Base-by-base conservation (phyloP, 108 stramenopile species). In the Aurantiochytrium sp. region DNA sequence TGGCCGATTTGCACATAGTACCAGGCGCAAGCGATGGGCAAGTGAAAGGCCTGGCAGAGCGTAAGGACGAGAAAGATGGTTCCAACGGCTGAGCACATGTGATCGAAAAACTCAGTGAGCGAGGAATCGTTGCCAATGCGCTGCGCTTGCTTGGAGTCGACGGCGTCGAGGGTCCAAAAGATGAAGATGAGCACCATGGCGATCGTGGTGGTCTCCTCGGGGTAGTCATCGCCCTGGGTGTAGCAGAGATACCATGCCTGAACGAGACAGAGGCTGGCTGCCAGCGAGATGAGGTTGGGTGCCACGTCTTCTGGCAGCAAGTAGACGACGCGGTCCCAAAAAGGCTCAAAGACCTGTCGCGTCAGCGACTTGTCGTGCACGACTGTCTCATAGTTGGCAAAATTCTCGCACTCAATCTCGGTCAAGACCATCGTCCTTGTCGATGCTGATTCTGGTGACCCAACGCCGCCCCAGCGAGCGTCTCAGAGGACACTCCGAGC, bases 21-120 rank as follows among this genome's bases (percentile, higher is more conserved):
- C 96, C 96, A 97, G 88, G 95, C 95, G 8, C 94, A 95, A 35
- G 92, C 92, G 69, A 92, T 92, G 47, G 90, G 88, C 42, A 94
- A 95, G 10, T 95, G 95, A 91, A 96, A 90, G 89, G 94, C 95
- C 87, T 97, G 96, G 43, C 93, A 93, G 19, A 95, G 95, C 88
- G 96, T 90, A 8, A 97, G 90, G 35, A 91, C 88, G 60, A 97
- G 92, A 91, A 95, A 97, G 3, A 97, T 96, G 4, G 96, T 96
- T 49, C 95, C 91, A 53, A 92, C 92, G 90, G 94, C 96, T 90
- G 96, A 96, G 90, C 95, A 95, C 58, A 92, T 92, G 87, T 97
- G 96, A 88, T 97, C 96, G 93, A 97, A 97, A 21, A 96, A 92
- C 87, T 96, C 96, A 28, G 95, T 95, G 69, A 97, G 90, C 4